Evolutionary conservation across 1,284 basidiomycete species (phyloP).

Genomic region (Puccinia brachypodii): DNA sequence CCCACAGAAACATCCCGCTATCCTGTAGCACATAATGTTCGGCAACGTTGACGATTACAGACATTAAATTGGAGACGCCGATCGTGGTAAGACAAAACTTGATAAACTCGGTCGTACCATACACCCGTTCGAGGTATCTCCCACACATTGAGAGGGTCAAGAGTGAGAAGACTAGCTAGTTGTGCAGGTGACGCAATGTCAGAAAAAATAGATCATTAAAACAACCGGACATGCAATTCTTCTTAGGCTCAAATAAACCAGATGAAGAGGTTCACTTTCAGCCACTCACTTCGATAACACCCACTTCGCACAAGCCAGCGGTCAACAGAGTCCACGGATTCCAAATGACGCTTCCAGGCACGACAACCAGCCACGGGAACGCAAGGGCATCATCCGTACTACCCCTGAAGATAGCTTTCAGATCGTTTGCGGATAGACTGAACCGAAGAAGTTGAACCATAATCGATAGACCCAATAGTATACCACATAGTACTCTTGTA

Average conservation of each 20-base stretch:
- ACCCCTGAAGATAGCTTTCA: constrained; percentile 56
- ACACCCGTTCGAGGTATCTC: constrained; percentile 86
- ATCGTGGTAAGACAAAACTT: constrained; percentile 81
- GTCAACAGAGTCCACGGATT: constrained; percentile 92
- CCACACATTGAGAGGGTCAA: constrained; percentile 77
- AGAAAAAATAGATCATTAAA: constrained; percentile 8
- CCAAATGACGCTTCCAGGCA: constrained; percentile 79
- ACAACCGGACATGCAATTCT: not conserved
- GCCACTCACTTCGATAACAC: constrained; percentile 72
- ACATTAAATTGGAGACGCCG: constrained; percentile 80
- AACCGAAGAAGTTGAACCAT: constrained; percentile 68
- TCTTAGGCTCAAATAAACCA: too few species aligned
- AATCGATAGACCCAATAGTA: constrained; percentile 67
- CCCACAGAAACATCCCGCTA: constrained; percentile 30
- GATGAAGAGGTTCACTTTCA: not conserved
- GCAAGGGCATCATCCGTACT: constrained; percentile 59
- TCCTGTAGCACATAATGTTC: constrained; percentile 59
- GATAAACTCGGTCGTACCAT: constrained; percentile 81
- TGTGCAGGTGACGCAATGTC: constrained; percentile 50
- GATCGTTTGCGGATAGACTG: constrained; percentile 52
- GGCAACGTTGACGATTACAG: constrained; percentile 76
- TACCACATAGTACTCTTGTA: constrained; percentile 72
- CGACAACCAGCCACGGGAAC: constrained; percentile 75
- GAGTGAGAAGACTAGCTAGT: constrained; percentile 73
- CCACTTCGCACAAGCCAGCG: constrained; percentile 80